Conservation (phyloP, 768 basidiomycete genomes). For the Strobilomyces dryophilus region DNA sequence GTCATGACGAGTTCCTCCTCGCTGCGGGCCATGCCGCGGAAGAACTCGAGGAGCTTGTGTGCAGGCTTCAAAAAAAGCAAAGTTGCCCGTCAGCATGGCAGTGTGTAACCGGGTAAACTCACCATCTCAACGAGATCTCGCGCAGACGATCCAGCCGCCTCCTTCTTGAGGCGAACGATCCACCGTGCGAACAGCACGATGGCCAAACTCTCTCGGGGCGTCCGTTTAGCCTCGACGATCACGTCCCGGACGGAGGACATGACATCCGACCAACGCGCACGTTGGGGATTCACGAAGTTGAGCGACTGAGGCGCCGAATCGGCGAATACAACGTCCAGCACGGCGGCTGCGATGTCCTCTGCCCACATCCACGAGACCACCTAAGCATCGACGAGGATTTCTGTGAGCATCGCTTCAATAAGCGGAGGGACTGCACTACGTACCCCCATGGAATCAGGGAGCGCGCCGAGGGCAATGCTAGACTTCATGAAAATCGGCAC, state of each 20-base stretch:
- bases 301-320: neutral
- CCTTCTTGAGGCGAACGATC: neutral
- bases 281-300: neutral
- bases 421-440: constrained; percentile 7
- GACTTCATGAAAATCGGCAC: constrained; percentile 21
- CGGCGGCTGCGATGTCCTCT: neutral
- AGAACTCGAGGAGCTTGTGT: neutral
- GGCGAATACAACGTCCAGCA: neutral
- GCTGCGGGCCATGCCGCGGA: neutral
- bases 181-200: neutral
- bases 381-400: no score
- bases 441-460: constrained; percentile 31
- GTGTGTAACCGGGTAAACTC: neutral
- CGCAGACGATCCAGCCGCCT: neutral
- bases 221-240: no score
- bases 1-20: neutral
- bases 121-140: neutral
- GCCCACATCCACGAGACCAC: no score
- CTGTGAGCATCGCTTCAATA: no score
- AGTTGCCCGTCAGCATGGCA: neutral
- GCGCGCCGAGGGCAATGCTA: constrained; percentile 26
- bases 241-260: neutral
- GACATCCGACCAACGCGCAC: neutral
- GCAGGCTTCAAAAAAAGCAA: neutral
- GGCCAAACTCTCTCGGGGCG: neutral